Evolutionary conservation across 2,329 filamentous ascomycete species (phyloP), one percentile per base, ranked within the genome.

Genomic region (Phyllosticta citriasiana): DNA sequence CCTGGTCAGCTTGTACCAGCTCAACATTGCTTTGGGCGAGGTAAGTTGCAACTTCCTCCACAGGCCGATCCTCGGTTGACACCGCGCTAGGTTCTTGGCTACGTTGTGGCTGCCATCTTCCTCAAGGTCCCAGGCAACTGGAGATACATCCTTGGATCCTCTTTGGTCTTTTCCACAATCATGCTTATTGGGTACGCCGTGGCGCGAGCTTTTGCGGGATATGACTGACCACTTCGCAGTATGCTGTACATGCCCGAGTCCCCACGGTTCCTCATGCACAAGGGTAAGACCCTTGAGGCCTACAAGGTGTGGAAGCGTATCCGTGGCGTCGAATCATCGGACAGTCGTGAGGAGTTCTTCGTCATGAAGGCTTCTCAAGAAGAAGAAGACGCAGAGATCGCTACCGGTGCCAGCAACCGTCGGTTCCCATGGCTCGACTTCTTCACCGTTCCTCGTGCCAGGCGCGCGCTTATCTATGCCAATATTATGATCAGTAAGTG

Each of bases 291-390:
- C 0, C 76, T 84, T 14, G 82, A 85, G 50, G 82, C 84, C 1
- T 89, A 80, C 76, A 82, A 80, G 59, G 86, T 88, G 19, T 89
- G 87, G 87, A 88, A 87, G 72, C 84, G 84, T 33, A 88, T 90
- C 59, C 85, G 87, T 33, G 87, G 86, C 22, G 77, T 81, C 24
- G 75, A 78, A 2, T 76, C 76, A 0, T 69, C 76, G 0, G 86
- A 88, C 53, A 77, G 84, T 1, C 80, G 81, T 53, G 84, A 88
- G 57, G 87, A 90, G 69, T 89, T 89, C 73, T 87, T 86, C 68
- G 78, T 86, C 68, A 89, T 89, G 86, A 84, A 85, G 63, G 82
- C 88, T 10, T 76, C 76, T 33, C 78, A 80, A 24, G 82, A 87
- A 64, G 78, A 87, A 64, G 79, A 78, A 26, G 73, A 79, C 3